Conservation (phyloP, 148 eudicot species). For the Rhododendron kiyosumense region DNA sequence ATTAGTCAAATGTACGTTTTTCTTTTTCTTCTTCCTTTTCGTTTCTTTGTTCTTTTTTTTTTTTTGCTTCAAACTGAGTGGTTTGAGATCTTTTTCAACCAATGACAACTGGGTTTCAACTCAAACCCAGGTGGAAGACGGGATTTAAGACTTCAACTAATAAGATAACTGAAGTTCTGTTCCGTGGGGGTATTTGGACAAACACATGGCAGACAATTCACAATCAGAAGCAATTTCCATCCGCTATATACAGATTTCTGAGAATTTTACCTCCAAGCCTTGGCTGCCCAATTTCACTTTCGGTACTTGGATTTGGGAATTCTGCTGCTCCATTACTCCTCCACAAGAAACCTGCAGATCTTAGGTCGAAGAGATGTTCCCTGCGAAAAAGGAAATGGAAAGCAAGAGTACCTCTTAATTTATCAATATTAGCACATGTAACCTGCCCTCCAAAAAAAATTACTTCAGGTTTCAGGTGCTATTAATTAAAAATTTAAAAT, state of each 20-base stretch:
- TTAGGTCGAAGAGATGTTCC: background rate
- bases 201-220: background rate
- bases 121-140: background rate
- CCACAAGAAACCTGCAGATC: background rate
- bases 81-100: background rate
- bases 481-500: too few species aligned
- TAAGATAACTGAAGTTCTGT: background rate
- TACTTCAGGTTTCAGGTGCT: too few species aligned
- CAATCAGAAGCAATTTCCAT: background rate
- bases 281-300: constrained; percentile 31
- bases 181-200: background rate
- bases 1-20: background rate
- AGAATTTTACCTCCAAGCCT: constrained; percentile 29
- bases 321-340: constrained; percentile 13
- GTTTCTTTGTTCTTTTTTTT: background rate
- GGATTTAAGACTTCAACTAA: background rate
- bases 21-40: background rate
- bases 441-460: background rate
- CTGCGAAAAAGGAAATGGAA: background rate
- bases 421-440: background rate
- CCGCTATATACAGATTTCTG: background rate
- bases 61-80: background rate
- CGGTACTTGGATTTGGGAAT: constrained; percentile 20
- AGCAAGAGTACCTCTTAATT: background rate
- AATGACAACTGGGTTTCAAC: background rate